Conservation (phyloP, 2,329 filamentous ascomycete genomes). For the Fusarium sp. region DNA sequence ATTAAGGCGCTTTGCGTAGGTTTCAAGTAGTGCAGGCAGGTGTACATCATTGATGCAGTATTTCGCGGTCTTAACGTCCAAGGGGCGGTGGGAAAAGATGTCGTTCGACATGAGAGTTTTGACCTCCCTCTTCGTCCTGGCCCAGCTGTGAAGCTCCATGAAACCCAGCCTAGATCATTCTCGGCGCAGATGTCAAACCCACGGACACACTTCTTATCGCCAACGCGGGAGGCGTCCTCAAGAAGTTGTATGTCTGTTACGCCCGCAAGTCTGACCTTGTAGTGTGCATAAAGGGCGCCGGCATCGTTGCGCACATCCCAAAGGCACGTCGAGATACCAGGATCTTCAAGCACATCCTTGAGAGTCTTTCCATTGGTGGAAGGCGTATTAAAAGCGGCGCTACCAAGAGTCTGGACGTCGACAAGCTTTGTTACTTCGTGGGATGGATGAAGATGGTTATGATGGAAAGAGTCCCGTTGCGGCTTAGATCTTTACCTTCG, state of each 20-base stretch:
- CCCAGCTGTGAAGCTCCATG: neutral
- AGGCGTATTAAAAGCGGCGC: neutral
- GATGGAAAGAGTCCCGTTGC: neutral
- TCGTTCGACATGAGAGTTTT: neutral
- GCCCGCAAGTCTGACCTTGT: neutral
- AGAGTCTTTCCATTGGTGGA: neutral
- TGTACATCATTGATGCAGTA: neutral
- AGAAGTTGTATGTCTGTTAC: neutral
- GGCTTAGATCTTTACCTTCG: neutral
- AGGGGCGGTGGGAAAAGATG: neutral
- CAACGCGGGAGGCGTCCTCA: rapidly evolving
- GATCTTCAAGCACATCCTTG: neutral
- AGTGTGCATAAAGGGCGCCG: neutral
- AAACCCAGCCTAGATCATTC: neutral
- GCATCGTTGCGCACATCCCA: neutral
- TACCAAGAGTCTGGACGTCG: neutral
- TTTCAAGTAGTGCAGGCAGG: neutral
- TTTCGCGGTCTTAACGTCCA: no score
- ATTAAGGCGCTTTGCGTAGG: neutral
- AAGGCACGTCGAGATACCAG: neutral
- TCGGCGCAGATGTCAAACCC: neutral
- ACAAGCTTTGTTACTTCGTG: rapidly evolving
- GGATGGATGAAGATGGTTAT: neutral
- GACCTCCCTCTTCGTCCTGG: neutral
- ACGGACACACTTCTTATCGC: rapidly evolving